phyloP scores from a whole-genome alignment of 306 rosid genomes.

The Cicer arietinum region DNA sequence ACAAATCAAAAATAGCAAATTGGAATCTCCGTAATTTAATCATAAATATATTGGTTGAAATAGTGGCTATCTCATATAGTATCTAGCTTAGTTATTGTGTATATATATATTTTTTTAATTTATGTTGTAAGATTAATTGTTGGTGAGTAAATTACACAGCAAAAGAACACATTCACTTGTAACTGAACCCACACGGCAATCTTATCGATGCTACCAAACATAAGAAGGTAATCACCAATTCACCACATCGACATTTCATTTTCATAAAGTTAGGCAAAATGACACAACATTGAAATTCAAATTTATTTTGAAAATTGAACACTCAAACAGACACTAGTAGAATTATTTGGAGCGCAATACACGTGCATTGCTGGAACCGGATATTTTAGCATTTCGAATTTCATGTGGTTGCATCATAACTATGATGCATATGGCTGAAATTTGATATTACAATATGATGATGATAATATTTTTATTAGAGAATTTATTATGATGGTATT shows the following conservation, averaged over 20 bases:
- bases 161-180: slow-evolving; percentile 28
- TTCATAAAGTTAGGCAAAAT: slow-evolving; percentile 34
- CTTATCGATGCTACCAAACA: slow-evolving; percentile 32
- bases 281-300: slow-evolving; percentile 28
- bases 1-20: background rate
- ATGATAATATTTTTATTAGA: background rate
- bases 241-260: slow-evolving; percentile 21
- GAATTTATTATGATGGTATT: background rate
- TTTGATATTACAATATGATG: background rate
- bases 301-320: slow-evolving; percentile 19
- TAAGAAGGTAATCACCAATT: background rate
- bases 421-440: background rate
- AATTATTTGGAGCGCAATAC: background rate
- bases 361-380: background rate
- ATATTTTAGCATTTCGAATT: background rate
- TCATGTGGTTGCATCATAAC: background rate
- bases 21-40: background rate
- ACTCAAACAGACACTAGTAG: slow-evolving; percentile 5
- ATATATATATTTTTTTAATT: too few species aligned
- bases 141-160: slow-evolving; percentile 24
- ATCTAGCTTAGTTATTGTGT: too few species aligned
- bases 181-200: slow-evolving; percentile 34
- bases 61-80: too few species aligned
- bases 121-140: background rate
- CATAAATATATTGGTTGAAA: too few species aligned